Percentiles rank a stretch among this genome's conserved stretches.
These are phyloP conservation scores for Diaporthe citri DNA, from an alignment of 2,329 filamentous ascomycete genomes.

Conservation along the genomic window DNA sequence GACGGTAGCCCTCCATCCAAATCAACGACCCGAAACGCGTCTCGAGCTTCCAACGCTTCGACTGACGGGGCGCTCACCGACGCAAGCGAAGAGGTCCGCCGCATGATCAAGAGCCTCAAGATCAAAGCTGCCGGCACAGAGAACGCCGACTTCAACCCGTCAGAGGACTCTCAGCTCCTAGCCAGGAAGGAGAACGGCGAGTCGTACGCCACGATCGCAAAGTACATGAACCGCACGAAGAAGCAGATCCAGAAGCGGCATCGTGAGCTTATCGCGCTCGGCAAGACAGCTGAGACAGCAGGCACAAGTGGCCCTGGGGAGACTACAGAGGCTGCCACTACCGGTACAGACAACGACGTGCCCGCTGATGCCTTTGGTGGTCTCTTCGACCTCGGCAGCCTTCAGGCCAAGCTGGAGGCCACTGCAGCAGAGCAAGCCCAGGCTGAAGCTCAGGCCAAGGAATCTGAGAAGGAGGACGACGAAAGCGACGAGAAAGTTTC, in stretches of 20 bases:
- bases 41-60: neutral
- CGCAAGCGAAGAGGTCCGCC: conserved; percentile 26
- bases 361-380: conserved; percentile 4
- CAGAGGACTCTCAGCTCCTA: conserved; percentile 42
- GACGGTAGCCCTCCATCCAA: neutral
- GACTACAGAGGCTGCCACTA: conserved; percentile 25
- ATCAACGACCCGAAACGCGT: neutral
- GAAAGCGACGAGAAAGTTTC: conserved; percentile 13
- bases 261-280: conserved; percentile 9
- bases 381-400: conserved; percentile 20
- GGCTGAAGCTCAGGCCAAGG: neutral
- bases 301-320: neutral
- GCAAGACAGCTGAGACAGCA: conserved; percentile 34
- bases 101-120: conserved; percentile 32
- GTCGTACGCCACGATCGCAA: neutral
- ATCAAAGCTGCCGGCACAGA: conserved; percentile 35
- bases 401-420: conserved; percentile 16
- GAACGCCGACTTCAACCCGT: conserved; percentile 40
- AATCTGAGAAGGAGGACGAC: neutral
- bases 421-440: conserved; percentile 30
- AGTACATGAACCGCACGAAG: conserved; percentile 18
- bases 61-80: conserved; percentile 8
- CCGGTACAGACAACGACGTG: conserved; percentile 3
- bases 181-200: conserved; percentile 41
- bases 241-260: conserved; percentile 22